Conservation (phyloP, 2,329 filamentous ascomycete genomes). For the Trichoderma asperellum region DNA sequence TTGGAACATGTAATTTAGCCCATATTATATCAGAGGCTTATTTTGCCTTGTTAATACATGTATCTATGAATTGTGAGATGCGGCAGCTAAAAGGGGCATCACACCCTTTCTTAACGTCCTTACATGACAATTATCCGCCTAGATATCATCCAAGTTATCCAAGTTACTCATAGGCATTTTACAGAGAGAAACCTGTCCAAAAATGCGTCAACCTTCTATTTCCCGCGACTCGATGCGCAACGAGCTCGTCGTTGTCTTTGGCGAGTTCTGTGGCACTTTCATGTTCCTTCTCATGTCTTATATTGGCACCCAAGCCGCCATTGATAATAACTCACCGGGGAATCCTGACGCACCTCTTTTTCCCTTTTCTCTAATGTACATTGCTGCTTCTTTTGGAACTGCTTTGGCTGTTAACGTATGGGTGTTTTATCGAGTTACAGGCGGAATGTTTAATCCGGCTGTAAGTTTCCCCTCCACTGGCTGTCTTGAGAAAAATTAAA, state of each 20-base stretch:
- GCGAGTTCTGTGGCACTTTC: conserved; percentile 58
- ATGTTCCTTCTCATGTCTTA: conserved; percentile 55
- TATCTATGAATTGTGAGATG: not conserved
- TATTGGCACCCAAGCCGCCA: conserved; percentile 46
- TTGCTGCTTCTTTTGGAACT: conserved; percentile 55
- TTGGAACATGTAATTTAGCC: not conserved
- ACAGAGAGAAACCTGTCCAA: not conserved
- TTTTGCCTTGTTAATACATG: not conserved
- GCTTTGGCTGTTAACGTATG: conserved; percentile 59
- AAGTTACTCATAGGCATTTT: not conserved
- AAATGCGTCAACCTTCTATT: not conserved
- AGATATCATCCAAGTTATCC: not conserved
- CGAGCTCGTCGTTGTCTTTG: conserved; percentile 38
- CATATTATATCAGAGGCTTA: not conserved
- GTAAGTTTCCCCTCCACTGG: conserved; percentile 40
- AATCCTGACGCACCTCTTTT: conserved; percentile 38
- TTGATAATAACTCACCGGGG: conserved; percentile 39
- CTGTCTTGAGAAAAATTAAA: not conserved
- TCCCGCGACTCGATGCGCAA: conserved; percentile 10
- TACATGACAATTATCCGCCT: not conserved
- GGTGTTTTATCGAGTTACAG: conserved; percentile 60
- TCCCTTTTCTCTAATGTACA: conserved; percentile 50
- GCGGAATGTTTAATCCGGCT: conserved; percentile 56
- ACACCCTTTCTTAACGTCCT: not conserved
- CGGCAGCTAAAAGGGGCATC: too few relatives aligned